Evolutionary conservation across 2,329 filamentous ascomycete species (phyloP).

Genomic region (Mollisiaceae sp.): DNA sequence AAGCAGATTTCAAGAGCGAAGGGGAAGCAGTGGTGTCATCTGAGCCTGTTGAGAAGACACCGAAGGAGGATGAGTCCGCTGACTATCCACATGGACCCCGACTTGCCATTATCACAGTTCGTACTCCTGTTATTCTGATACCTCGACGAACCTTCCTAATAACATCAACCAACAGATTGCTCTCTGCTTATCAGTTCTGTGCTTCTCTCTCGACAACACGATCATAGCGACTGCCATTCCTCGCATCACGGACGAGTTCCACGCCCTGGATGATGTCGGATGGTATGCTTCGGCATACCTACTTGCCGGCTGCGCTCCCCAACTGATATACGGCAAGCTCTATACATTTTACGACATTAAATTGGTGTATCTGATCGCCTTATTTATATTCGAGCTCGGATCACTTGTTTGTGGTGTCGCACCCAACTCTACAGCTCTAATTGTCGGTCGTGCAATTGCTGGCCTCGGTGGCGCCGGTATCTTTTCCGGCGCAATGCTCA

Average conservation of each 20-base stretch:
- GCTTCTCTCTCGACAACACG: slow-evolving; percentile 13
- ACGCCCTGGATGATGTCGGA: slow-evolving; percentile 44
- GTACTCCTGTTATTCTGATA: too few relatives aligned
- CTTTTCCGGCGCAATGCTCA: slow-evolving; percentile 43
- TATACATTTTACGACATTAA: slow-evolving; percentile 30
- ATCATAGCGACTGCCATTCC: slow-evolving; percentile 41
- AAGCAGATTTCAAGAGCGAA: too few relatives aligned
- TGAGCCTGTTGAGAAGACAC: too few relatives aligned
- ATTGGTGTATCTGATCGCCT: slow-evolving; percentile 25
- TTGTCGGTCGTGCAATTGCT: slow-evolving; percentile 50
- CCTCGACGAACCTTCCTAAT: too few relatives aligned
- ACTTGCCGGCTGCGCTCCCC: slow-evolving; percentile 38
- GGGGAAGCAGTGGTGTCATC: too few relatives aligned
- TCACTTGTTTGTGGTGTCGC: slow-evolving; percentile 37
- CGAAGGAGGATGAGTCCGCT: too few relatives aligned
- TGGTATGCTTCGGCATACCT: slow-evolving; percentile 44
- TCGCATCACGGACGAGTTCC: slow-evolving; percentile 45
- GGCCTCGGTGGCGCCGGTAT: slow-evolving; percentile 50
- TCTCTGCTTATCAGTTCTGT: background rate
- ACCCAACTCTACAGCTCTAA: slow-evolving; percentile 46
- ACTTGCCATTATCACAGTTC: too few relatives aligned
- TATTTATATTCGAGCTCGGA: slow-evolving; percentile 35
- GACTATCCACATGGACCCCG: too few relatives aligned
- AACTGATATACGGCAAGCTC: slow-evolving; percentile 25
- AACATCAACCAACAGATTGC: background rate